phyloP scores from a whole-genome alignment of 2,329 filamentous ascomycete species.

The Phyllosticta paracitricarpa region DNA sequence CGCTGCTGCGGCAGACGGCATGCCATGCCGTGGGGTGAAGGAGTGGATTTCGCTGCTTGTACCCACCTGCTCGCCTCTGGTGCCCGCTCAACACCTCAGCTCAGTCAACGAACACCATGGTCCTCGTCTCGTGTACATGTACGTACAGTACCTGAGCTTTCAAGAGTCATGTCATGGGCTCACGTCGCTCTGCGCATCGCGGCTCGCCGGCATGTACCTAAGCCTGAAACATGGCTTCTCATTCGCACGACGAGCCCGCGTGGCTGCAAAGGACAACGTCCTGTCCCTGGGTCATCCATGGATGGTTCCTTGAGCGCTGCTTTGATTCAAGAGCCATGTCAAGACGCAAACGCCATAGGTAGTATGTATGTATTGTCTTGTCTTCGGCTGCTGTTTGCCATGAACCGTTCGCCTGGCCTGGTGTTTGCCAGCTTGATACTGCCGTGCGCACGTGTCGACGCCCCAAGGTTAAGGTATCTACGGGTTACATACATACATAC shows the following conservation, averaged over 20 bases:
- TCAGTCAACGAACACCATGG: not conserved
- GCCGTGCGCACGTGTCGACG: too few relatives aligned
- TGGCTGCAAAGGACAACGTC: constrained; percentile 7
- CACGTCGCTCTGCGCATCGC: not conserved
- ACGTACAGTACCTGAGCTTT: too few relatives aligned
- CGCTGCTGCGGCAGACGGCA: not conserved
- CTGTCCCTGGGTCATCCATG: constrained; percentile 2
- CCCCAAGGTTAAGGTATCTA: too few relatives aligned
- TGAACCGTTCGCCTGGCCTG: too few relatives aligned
- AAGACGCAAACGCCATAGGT: too few relatives aligned
- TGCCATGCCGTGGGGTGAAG: not conserved
- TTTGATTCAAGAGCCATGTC: not conserved
- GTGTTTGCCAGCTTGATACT: too few relatives aligned
- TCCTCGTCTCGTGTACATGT: not conserved
- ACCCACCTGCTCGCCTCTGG: too few relatives aligned
- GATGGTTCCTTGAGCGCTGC: not conserved
- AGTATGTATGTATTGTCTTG: too few relatives aligned
- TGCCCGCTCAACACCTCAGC: too few relatives aligned
- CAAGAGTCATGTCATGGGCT: not conserved
- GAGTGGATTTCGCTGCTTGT: too few relatives aligned
- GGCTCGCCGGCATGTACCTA: not conserved
- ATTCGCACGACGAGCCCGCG: constrained; percentile 9
- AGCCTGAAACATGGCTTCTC: constrained; percentile 4
- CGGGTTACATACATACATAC: too few relatives aligned
- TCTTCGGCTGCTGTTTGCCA: too few relatives aligned